Evolutionary conservation across 108 stramenopile species (phyloP).

Genomic region (Nannochloropsis granulata): DNA sequence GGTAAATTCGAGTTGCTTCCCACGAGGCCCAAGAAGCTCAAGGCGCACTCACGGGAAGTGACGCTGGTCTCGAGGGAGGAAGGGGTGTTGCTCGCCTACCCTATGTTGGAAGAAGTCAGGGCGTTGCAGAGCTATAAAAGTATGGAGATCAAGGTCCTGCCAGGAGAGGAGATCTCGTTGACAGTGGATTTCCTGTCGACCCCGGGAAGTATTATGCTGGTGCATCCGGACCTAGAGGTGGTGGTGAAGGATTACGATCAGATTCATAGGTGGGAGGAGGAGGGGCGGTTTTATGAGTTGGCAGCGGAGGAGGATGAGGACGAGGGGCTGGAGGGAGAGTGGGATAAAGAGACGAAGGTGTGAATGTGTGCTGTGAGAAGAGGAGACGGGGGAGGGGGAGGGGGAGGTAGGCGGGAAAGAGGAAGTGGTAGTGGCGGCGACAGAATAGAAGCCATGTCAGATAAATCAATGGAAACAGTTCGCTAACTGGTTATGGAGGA

Average conservation of each 20-base stretch:
- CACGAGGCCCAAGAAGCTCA: background rate
- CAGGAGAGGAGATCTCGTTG: background rate
- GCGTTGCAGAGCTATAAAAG: background rate
- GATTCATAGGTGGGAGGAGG: background rate
- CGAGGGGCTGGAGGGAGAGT: background rate
- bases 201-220: background rate
- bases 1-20: background rate
- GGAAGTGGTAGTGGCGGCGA: background rate
- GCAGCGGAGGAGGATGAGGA: background rate
- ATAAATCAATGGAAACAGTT: too few relatives aligned
- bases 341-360: background rate
- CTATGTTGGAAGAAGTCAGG: constrained; percentile 7
- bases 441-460: too few relatives aligned
- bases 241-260: background rate
- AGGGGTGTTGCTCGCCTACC: constrained; percentile 4
- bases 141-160: background rate
- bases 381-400: background rate
- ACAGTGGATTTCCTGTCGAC: background rate
- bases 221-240: background rate
- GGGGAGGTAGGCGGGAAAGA: background rate
- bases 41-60: constrained; percentile 2
- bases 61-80: constrained; percentile 7
- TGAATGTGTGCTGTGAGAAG: background rate
- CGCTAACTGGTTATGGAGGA: too few relatives aligned
- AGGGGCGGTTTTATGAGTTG: background rate